Conservation (phyloP, 345 rosid species). For the Eutrema yunnanense region DNA sequence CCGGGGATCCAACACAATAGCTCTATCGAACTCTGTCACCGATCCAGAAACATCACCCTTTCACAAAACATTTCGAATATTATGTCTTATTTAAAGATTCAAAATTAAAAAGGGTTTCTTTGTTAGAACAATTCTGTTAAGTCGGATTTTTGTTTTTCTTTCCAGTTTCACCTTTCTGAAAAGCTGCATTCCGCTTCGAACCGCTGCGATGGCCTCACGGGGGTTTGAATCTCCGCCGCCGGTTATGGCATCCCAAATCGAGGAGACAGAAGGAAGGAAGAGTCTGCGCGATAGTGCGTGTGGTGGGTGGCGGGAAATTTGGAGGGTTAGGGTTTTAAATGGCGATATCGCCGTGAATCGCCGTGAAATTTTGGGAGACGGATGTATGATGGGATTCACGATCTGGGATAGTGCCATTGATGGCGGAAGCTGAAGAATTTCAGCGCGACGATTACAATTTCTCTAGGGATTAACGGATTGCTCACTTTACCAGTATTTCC, state of each 20-base stretch:
- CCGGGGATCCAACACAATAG: constrained; percentile 69
- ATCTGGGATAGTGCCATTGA: constrained; percentile 40
- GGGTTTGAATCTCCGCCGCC: constrained; percentile 58
- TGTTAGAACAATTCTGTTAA: background rate
- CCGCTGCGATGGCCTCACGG: constrained; percentile 55
- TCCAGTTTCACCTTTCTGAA: constrained; percentile 51
- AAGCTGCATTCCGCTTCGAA: constrained; percentile 73
- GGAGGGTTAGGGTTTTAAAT: constrained; percentile 22
- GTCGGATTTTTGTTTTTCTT: background rate
- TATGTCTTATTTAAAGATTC: background rate
- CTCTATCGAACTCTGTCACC: constrained; percentile 62
- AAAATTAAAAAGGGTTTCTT: background rate
- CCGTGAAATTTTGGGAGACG: constrained; percentile 11
- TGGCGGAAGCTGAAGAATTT: background rate
- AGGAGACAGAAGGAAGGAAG: constrained; percentile 67
- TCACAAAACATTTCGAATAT: background rate
- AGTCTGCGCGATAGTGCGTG: constrained; percentile 52
- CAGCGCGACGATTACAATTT: background rate
- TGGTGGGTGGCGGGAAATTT: constrained; percentile 27
- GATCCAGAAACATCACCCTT: constrained; percentile 88
- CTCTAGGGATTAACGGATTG: background rate
- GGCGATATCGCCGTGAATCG: constrained; percentile 15
- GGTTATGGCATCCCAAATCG: constrained; percentile 79
- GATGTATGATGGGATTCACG: constrained; percentile 25
- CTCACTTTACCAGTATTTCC: background rate